Evolutionary conservation across 495 filamentous ascomycete species (phyloP).

Genomic region (Hypoxylon subgilvum): DNA sequence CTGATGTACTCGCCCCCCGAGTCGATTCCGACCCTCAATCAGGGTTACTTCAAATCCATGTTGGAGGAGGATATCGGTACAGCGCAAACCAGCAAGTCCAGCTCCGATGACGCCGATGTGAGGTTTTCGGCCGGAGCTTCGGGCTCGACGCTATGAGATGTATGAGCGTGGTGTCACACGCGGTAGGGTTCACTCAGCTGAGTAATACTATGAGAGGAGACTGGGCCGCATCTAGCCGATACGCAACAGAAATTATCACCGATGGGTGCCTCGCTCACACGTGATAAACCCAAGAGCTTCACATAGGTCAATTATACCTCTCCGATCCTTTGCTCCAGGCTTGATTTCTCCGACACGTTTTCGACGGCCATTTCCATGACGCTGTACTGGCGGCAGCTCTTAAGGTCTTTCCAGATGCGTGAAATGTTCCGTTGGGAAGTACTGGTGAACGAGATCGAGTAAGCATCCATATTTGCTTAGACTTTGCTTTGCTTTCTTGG

Average conservation of each 20-base stretch:
- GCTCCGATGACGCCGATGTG: slow-evolving; percentile 81
- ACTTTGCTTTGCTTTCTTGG: slow-evolving; percentile 2
- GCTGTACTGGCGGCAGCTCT: slow-evolving; percentile 41
- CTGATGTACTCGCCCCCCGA: slow-evolving; percentile 79
- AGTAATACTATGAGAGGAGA: slow-evolving; percentile 45
- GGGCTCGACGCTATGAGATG: slow-evolving; percentile 47
- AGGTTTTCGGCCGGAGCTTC: slow-evolving; percentile 42
- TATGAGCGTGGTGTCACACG: slow-evolving; percentile 30
- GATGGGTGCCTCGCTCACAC: slow-evolving; percentile 43
- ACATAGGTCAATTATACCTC: slow-evolving; percentile 41
- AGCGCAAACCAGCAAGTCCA: slow-evolving; percentile 84
- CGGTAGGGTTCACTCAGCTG: slow-evolving; percentile 40
- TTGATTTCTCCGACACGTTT: slow-evolving; percentile 26
- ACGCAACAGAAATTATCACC: slow-evolving; percentile 35
- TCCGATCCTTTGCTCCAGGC: slow-evolving; percentile 35
- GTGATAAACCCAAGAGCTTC: slow-evolving; percentile 43
- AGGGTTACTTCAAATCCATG: slow-evolving; percentile 83
- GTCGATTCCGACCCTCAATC: slow-evolving; percentile 79
- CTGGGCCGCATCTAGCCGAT: slow-evolving; percentile 39
- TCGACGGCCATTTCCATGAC: slow-evolving; percentile 39
- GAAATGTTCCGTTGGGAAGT: slow-evolving; percentile 48
- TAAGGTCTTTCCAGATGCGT: slow-evolving; percentile 57
- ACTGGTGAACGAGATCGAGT: slow-evolving; percentile 55
- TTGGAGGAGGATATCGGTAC: slow-evolving; percentile 79
- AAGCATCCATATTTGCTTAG: slow-evolving; percentile 54